A percentile compares a stretch with the other conserved stretches of the same genome.
Conservation (phyloP, 73 alveolate species). For the Tetrahymena borealis region DNA sequence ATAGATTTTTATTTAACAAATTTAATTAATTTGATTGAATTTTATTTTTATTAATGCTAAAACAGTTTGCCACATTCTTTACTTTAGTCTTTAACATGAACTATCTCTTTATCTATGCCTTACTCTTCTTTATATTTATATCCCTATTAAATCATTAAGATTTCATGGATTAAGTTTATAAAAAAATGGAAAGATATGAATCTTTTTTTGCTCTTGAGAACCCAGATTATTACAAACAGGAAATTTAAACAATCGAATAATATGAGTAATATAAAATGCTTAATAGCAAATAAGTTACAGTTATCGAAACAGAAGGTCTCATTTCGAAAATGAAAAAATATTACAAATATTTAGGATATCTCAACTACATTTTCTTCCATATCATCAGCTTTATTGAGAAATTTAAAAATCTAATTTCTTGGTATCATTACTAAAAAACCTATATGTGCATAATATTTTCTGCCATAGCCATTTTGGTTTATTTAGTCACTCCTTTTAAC, state of each 20-base stretch:
- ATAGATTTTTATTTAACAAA: neutral
- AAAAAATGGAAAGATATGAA: neutral
- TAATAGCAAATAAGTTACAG: neutral
- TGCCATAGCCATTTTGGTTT: neutral
- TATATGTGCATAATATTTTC: neutral
- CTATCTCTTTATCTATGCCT: neutral
- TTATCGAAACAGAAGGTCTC: neutral
- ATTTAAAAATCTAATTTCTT: neutral
- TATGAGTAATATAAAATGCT: neutral
- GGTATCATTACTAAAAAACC: neutral
- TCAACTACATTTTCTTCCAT: neutral
- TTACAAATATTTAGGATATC: neutral
- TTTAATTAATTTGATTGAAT: neutral
- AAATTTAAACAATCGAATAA: neutral
- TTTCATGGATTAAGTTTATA: neutral
- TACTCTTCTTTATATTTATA: neutral
- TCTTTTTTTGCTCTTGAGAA: neutral
- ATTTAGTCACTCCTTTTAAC: neutral
- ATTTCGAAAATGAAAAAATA: neutral
- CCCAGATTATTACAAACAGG: neutral
- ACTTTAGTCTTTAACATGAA: neutral
- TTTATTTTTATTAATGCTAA: neutral
- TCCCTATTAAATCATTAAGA: neutral
- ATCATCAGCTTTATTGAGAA: neutral
- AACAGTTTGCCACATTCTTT: neutral